Evolutionary conservation across 257 asterid species (phyloP).

Genomic region (Paraleonurus japonicus): DNA sequence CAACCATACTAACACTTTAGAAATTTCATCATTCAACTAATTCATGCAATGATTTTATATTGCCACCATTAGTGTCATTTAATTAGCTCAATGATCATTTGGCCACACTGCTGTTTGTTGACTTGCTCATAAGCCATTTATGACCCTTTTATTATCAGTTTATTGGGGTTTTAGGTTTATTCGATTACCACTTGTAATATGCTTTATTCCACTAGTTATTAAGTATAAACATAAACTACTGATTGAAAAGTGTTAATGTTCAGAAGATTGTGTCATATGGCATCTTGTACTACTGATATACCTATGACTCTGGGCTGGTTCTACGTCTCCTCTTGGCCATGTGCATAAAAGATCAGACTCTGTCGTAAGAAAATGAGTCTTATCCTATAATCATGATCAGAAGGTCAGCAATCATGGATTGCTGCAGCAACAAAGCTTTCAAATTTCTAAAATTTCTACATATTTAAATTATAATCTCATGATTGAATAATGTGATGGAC

Average conservation of each 20-base stretch:
- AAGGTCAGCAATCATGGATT: neutral
- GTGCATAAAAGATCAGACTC: no score
- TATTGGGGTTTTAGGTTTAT: neutral
- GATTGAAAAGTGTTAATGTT: neutral
- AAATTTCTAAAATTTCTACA: neutral
- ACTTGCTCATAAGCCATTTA: neutral
- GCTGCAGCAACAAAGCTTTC: neutral
- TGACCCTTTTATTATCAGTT: neutral
- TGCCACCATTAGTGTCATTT: neutral
- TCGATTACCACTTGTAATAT: neutral
- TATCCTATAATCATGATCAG: neutral
- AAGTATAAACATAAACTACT: neutral
- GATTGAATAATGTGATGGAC: neutral
- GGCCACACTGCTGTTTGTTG: neutral
- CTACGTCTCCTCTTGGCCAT: neutral
- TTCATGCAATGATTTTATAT: neutral
- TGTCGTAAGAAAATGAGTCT: no score
- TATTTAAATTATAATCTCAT: neutral
- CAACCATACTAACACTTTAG: neutral
- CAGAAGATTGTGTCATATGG: neutral
- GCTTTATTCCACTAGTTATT: neutral
- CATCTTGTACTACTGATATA: neutral
- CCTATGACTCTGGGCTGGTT: neutral
- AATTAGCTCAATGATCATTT: neutral
- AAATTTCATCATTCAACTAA: neutral